Conservation (phyloP, 768 basidiomycete species). For the Pulveroboletus sp. region DNA sequence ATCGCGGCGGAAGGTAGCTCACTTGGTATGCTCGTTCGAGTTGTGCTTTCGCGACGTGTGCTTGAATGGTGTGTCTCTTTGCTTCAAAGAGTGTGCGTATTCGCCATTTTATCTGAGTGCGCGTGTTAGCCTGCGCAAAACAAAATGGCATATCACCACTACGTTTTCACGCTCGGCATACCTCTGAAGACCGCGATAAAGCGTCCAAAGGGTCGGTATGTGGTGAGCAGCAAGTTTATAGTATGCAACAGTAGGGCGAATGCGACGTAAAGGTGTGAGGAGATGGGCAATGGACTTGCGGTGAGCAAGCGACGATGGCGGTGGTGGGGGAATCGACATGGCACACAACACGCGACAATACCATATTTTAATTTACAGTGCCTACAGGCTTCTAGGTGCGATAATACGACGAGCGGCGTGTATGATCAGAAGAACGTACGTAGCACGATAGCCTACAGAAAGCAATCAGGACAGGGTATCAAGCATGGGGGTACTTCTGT, state of each 20-base stretch:
- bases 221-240: slow-evolving; percentile 70
- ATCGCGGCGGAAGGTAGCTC: slow-evolving; percentile 12
- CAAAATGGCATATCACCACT: slow-evolving; percentile 16
- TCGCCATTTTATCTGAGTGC: slow-evolving; percentile 53
- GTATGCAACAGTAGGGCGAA: slow-evolving; percentile 63
- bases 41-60: slow-evolving; percentile 42
- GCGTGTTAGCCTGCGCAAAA: background rate
- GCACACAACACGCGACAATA: background rate
- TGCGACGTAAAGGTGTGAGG: slow-evolving; percentile 55
- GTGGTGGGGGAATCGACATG: slow-evolving; percentile 18
- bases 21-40: slow-evolving; percentile 60
- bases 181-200: slow-evolving; percentile 70
- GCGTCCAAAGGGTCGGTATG: slow-evolving; percentile 70
- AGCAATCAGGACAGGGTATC: slow-evolving; percentile 4
- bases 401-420: background rate
- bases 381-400: background rate
- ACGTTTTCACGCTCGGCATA: slow-evolving; percentile 57
- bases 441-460: background rate
- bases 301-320: slow-evolving; percentile 40
- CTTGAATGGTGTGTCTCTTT: slow-evolving; percentile 53
- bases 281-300: slow-evolving; percentile 51
- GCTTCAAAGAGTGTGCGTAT: slow-evolving; percentile 52
- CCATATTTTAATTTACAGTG: slow-evolving; percentile 2
- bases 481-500: slow-evolving; percentile 39
- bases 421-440: background rate